A percentile compares a stretch with the other conserved stretches of the same genome.
These are phyloP conservation scores for Ehretia macrophylla DNA, from an alignment of 257 asterid species.

Conservation along the genomic window DNA sequence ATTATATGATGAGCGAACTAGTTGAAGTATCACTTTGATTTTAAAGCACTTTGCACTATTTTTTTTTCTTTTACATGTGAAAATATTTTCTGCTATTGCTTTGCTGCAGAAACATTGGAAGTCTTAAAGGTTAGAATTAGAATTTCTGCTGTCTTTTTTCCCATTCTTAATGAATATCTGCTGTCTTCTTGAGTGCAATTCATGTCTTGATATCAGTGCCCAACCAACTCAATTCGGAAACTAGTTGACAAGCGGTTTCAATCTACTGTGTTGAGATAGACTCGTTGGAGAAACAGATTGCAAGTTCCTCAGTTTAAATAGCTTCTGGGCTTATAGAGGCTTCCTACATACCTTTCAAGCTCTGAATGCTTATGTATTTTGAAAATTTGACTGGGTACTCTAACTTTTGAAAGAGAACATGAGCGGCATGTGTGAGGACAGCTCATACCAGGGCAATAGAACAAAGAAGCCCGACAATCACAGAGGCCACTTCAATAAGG, in stretches of 20 bases:
- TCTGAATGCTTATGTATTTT: background rate
- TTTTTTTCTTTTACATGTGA: no score
- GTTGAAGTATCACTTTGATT: no score
- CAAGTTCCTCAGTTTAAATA: background rate
- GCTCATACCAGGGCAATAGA: slow-evolving; percentile 33
- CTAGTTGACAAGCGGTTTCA: background rate
- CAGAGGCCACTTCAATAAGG: slow-evolving; percentile 45
- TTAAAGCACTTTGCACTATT: no score
- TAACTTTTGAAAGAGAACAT: slow-evolving; percentile 16
- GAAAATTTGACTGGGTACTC: background rate
- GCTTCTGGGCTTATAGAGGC: background rate
- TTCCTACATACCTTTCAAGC: background rate
- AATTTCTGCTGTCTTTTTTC: no score
- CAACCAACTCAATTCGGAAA: no score
- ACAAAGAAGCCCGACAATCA: slow-evolving; percentile 42
- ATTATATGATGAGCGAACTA: no score
- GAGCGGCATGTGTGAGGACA: slow-evolving; percentile 39
- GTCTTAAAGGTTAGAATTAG: no score
- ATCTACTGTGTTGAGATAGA: background rate
- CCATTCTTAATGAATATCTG: no score
- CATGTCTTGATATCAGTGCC: background rate
- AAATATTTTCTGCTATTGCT: no score
- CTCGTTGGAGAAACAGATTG: background rate
- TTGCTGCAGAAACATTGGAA: no score
- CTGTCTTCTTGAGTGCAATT: background rate